Base-by-base conservation (phyloP, 768 basidiomycete species). In the Mycena sanguinolenta region DNA sequence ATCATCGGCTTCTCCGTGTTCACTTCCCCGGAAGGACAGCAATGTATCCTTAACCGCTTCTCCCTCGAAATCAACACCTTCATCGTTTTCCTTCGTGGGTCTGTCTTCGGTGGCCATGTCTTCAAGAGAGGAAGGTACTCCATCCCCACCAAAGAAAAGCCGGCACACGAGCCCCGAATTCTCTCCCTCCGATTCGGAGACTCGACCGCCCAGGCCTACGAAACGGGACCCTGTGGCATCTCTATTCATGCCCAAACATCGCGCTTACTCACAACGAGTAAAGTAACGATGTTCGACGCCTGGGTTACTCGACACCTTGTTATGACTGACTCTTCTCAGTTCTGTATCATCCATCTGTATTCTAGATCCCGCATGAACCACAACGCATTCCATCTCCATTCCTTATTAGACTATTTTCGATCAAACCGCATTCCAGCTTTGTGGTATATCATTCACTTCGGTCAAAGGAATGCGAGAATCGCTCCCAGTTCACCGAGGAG, bases 211-310 rank as follows among this genome's bases (percentile, higher is more conserved):
- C 61, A 86, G 84, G 70, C 70, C 82, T 52, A 75, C 79, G 69
- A 92, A 89, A 84, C 92, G 85, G 79, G 88, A 92, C 77, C 90
- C 89, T 27, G 89, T 89, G 88, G 81, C 83, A 59, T 80, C 82
- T 74, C 76, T 87, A 65, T 71, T 71, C 32, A 27, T 71, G 49
- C 70, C 70, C 8, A 71, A 71, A 62, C 76, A 49, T 54, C 71
- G 13, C 16, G 67, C 68, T 46, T 54, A 71, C 38, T 71, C 70
- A n/a, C 70, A 71, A 57, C 70, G 70, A 19, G 59, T 36, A 52
- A 71, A 63, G 23, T 71, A 54, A 67, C 42, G 13, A 13, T 36
- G 42, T 53, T 27, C 50, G 44, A 58, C 21, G 21, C 23, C 50
- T 13, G 49, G 28, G 53, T 54, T 10, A 34, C 32, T 34, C 50